phyloP scores from a whole-genome alignment of 202 grass and related monocot genomes.

The Bolboschoenoplectus hybrid region DNA sequence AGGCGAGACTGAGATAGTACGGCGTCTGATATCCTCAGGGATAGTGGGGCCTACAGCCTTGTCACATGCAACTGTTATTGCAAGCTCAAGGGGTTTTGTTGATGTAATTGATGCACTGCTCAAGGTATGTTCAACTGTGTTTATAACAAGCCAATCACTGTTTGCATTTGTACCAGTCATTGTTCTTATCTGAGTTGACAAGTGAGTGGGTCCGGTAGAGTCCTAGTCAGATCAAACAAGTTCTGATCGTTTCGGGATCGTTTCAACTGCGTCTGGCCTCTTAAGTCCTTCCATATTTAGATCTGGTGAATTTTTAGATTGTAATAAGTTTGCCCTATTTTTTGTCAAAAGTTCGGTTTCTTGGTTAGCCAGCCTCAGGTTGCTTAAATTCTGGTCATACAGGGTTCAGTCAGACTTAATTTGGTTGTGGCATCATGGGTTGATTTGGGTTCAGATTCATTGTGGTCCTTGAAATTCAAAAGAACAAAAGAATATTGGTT shows the following conservation, averaged over 20 bases:
- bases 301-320: constrained; percentile 11
- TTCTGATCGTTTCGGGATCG: not conserved
- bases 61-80: constrained; percentile 51
- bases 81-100: constrained; percentile 62
- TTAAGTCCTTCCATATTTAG: not conserved
- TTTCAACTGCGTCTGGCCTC: not conserved
- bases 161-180: constrained; percentile 10
- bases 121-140: constrained; percentile 41
- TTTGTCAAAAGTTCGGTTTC: not conserved
- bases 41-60: constrained; percentile 41
- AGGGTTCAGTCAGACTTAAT: not conserved
- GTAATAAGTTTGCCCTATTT: not conserved
- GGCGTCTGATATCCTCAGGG: constrained; percentile 49
- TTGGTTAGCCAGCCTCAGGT: not conserved
- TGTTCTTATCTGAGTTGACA: not conserved
- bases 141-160: not conserved
- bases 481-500: not conserved
- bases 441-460: not conserved
- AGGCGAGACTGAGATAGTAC: constrained; percentile 42
- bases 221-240: not conserved
- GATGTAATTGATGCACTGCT: constrained; percentile 49
- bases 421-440: not conserved
- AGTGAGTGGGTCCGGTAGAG: not conserved
- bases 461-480: not conserved
- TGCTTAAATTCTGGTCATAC: not conserved